Evolutionary conservation across 2,329 filamentous ascomycete species (phyloP).

Genomic region (Gnomoniopsis sp.): DNA sequence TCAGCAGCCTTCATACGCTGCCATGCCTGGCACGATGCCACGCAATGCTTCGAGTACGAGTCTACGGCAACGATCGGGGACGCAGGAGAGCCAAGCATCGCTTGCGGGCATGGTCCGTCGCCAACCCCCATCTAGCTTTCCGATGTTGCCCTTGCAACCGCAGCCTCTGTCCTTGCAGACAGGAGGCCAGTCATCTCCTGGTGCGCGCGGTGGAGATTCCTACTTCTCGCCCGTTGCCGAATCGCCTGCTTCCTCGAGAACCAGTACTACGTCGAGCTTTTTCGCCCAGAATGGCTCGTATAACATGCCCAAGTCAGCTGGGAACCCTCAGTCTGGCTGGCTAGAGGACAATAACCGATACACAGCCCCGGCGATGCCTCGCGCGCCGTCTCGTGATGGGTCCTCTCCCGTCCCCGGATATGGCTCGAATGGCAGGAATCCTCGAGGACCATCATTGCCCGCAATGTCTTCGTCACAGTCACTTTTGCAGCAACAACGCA

Average conservation of each 20-base stretch:
- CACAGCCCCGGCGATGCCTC: constrained; percentile 82
- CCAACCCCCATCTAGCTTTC: constrained; percentile 68
- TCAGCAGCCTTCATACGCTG: no score
- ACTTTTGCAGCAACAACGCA: constrained; percentile 60
- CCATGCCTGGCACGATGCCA: constrained; percentile 42
- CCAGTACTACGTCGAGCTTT: constrained; percentile 71
- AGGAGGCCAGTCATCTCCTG: constrained; percentile 51
- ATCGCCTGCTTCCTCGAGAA: constrained; percentile 71
- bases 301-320: constrained; percentile 70
- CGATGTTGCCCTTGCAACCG: constrained; percentile 53
- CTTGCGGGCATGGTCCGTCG: constrained; percentile 51
- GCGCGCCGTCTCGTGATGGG: constrained; percentile 75
- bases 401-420: constrained; percentile 62
- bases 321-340: constrained; percentile 65
- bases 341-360: constrained; percentile 76
- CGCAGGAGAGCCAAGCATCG: constrained; percentile 64
- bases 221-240: constrained; percentile 91
- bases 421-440: constrained; percentile 59
- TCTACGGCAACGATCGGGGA: constrained; percentile 72
- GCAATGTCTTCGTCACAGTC: constrained; percentile 47
- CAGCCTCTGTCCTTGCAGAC: constrained; percentile 68
- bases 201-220: constrained; percentile 65
- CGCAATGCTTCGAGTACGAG: constrained; percentile 73
- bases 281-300: constrained; percentile 53
- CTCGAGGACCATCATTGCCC: constrained; percentile 76